Evolutionary conservation across 306 rosid species (phyloP).

Genomic region (Gastrolobium bilobum): DNA sequence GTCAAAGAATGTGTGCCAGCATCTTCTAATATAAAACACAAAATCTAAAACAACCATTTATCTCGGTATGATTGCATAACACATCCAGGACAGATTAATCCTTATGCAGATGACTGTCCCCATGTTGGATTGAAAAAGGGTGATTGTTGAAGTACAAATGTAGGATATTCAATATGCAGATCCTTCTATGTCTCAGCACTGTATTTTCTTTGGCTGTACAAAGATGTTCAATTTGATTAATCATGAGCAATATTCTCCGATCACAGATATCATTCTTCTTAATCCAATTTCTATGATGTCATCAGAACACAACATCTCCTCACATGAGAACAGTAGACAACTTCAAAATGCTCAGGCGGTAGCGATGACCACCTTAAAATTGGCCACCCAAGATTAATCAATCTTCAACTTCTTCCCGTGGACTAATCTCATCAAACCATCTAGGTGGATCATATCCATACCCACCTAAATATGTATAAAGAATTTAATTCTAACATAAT

Average conservation of each 20-base stretch:
- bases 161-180: slow-evolving; percentile 7
- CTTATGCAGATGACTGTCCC: background rate
- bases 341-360: slow-evolving; percentile 33
- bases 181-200: background rate
- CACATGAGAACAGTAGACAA: slow-evolving; percentile 23
- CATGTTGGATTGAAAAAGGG: slow-evolving; percentile 12
- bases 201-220: background rate
- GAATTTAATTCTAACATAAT: background rate
- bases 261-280: slow-evolving; percentile 3
- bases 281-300: background rate
- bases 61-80: background rate
- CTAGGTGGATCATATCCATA: slow-evolving; percentile 92
- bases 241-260: background rate
- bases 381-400: slow-evolving; percentile 32
- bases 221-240: slow-evolving; percentile 25
- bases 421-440: slow-evolving; percentile 75
- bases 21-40: background rate
- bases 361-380: slow-evolving; percentile 9
- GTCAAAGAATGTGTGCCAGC: background rate
- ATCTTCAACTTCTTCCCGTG: slow-evolving; percentile 59
- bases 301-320: slow-evolving; percentile 23
- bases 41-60: background rate
- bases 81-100: background rate
- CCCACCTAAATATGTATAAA: slow-evolving; percentile 61
- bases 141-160: background rate